These are phyloP conservation scores for Bullera alba DNA, from an alignment of 768 basidiomycete species.

Conservation along the genomic window DNA sequence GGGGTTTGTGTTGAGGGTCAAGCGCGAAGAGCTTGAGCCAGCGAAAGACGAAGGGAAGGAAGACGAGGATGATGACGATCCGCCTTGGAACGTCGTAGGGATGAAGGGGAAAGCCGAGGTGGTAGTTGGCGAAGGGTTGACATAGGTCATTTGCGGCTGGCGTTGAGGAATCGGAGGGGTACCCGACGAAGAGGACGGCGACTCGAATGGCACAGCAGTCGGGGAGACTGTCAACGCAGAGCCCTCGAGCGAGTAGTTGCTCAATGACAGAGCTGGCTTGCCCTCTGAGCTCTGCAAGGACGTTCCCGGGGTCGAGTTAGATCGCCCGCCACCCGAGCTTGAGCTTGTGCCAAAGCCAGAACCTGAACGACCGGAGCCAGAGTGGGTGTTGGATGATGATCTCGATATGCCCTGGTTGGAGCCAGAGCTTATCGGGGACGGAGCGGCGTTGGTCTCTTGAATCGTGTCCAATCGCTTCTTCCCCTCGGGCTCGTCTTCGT, in stretches of 20 bases:
- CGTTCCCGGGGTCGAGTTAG: background rate
- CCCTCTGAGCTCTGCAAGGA: background rate
- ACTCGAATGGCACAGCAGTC: background rate
- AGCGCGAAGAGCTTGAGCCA: slow-evolving; percentile 1
- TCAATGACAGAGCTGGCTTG: slow-evolving; percentile 2
- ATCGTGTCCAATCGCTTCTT: slow-evolving; percentile 4
- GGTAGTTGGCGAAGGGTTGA: slow-evolving; percentile 36
- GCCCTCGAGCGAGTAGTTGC: background rate
- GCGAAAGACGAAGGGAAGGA: slow-evolving; percentile 7
- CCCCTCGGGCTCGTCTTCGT: background rate
- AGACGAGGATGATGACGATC: slow-evolving; percentile 2
- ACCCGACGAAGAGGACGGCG: background rate
- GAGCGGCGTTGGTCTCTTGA: background rate
- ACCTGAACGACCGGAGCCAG: background rate
- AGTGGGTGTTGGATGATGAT: background rate
- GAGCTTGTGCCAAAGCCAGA: background rate
- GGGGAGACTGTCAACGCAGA: background rate
- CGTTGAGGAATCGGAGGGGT: background rate
- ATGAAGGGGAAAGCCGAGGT: slow-evolving; percentile 20
- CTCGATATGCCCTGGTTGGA: background rate
- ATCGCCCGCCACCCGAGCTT: too few relatives aligned
- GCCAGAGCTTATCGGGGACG: background rate
- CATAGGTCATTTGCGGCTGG: slow-evolving; percentile 26
- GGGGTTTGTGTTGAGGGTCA: slow-evolving; percentile 24
- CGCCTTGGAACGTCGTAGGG: slow-evolving; percentile 10